phyloP scores from a whole-genome alignment of 805 yeast species.

The Zygosaccharomyces rouxii region DNA sequence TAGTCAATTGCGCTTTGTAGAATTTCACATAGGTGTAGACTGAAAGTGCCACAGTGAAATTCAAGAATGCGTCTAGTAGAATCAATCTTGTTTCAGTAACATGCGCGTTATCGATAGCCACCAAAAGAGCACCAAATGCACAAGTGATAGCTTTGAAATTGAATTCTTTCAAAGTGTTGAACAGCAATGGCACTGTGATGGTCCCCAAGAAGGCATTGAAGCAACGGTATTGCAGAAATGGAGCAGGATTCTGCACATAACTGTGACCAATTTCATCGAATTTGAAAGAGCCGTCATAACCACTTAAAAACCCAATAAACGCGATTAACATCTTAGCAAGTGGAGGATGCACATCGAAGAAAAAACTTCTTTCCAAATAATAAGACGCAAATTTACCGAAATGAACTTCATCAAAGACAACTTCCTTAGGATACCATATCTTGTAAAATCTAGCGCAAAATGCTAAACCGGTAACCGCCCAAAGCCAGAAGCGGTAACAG shows the following conservation, averaged over 20 bases:
- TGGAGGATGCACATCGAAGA: slow-evolving; percentile 97
- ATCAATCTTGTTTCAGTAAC: slow-evolving; percentile 87
- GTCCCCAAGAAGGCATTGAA: slow-evolving; percentile 79
- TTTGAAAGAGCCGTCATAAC: slow-evolving; percentile 88
- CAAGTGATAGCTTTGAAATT: slow-evolving; percentile 77
- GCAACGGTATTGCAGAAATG: slow-evolving; percentile 78
- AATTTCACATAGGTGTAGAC: slow-evolving; percentile 76
- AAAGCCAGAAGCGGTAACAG: slow-evolving; percentile 46
- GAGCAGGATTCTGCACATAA: slow-evolving; percentile 74
- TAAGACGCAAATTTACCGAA: slow-evolving; percentile 83
- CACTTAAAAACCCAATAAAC: slow-evolving; percentile 78
- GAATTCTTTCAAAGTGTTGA: slow-evolving; percentile 78
- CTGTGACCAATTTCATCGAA: slow-evolving; percentile 85
- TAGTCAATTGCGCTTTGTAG: slow-evolving; percentile 56
- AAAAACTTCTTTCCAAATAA: slow-evolving; percentile 84
- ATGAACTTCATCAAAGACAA: slow-evolving; percentile 83
- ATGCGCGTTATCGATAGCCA: slow-evolving; percentile 86
- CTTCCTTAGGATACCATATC: slow-evolving; percentile 64
- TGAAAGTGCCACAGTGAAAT: slow-evolving; percentile 76
- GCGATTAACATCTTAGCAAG: slow-evolving; percentile 93
- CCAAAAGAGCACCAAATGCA: slow-evolving; percentile 67
- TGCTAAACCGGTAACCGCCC: slow-evolving; percentile 60
- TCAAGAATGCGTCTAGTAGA: slow-evolving; percentile 83
- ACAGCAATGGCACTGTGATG: slow-evolving; percentile 76
- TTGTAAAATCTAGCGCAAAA: slow-evolving; percentile 61